Base-by-base conservation (phyloP, 345 rosid species). In the Salix koriyanagi region DNA sequence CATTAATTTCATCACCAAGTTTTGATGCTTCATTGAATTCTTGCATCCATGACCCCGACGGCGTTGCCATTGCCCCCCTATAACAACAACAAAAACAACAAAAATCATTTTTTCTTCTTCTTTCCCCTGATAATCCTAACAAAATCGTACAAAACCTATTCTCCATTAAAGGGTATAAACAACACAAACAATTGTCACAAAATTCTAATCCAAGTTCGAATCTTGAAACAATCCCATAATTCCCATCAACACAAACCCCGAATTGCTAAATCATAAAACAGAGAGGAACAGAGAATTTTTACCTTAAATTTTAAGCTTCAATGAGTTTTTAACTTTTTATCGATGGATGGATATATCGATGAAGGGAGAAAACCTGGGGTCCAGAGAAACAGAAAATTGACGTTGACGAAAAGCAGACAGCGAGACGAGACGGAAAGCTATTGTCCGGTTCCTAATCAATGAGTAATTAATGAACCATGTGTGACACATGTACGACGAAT, bases 21-120 rank as follows among this genome's bases (percentile, higher is more conserved):
- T 87, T 94, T 13, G 85, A 77, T 21, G 96, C 98, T 80, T 91
- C 97, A 69, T 91, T 88, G 75, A 89, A 94, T 72, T 91, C 96
- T 82, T 86, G 92, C 88, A 92, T 72, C 98, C 98, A 94, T 16
- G 96, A 75, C 74, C 91, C 98, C 32, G 88, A 85, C 0, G 93
- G 84, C 82, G 97, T 86, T 21, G 89, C 92, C 98, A 94, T 94
- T 58, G 58, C 42, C 21, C 75, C 6, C 75, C 7, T n/a, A 9
- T 21, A 56, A 2, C 8, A 21, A n/a, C 23, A 58, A 58, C 25
- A 8, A 58, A 1, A 56, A 56, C 37, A 34, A 34, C 7, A 58
- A 58, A 21, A 58, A 54, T 13, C 9, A 58, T n/a, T 23, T 58
- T 58, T 58, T 25, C 62, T n/a, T 10, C 62, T 56, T 58, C 50